Conservation (phyloP, 2,329 filamentous ascomycete species). For the Trichoderma afroharzianum region DNA sequence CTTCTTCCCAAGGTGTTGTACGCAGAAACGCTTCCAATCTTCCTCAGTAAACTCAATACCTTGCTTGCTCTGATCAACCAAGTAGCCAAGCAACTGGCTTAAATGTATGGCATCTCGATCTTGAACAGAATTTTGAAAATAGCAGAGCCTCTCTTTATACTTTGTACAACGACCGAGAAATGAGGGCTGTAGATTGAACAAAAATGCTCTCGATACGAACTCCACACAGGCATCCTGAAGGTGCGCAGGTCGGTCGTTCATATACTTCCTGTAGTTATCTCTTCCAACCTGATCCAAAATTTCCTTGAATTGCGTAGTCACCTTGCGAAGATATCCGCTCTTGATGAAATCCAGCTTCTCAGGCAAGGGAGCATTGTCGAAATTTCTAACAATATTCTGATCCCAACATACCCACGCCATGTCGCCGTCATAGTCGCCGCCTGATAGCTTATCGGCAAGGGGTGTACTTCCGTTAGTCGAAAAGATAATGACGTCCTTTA, state of each 20-base stretch:
- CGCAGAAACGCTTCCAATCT: constrained; percentile 40
- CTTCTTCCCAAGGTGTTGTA: constrained; percentile 23
- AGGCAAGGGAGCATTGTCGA: constrained; percentile 51
- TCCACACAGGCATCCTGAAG: constrained; percentile 33
- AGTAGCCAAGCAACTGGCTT: constrained; percentile 48
- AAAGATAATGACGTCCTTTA: constrained; percentile 81
- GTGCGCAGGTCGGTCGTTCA: neutral
- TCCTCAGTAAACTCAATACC: constrained; percentile 45
- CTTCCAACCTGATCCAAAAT: constrained; percentile 30
- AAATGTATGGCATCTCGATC: constrained; percentile 44
- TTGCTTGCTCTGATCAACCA: constrained; percentile 59
- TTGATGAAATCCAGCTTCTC: constrained; percentile 41
- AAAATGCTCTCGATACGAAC: constrained; percentile 53
- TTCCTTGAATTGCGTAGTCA: constrained; percentile 44
- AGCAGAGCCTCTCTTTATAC: constrained; percentile 61
- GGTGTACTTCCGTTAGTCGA: constrained; percentile 57
- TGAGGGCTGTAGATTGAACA: constrained; percentile 54
- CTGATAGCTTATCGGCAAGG: constrained; percentile 67
- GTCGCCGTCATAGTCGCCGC: constrained; percentile 80
- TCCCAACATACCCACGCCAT: constrained; percentile 78
- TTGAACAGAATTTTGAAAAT: constrained; percentile 51
- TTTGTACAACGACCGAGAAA: constrained; percentile 62
- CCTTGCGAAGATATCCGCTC: constrained; percentile 46
- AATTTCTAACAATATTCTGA: constrained; percentile 59
- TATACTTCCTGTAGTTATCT: constrained; percentile 16